These are phyloP conservation scores for Hygrophoropsis aurantiaca DNA, from an alignment of 768 basidiomycete species.

Conservation along the genomic window DNA sequence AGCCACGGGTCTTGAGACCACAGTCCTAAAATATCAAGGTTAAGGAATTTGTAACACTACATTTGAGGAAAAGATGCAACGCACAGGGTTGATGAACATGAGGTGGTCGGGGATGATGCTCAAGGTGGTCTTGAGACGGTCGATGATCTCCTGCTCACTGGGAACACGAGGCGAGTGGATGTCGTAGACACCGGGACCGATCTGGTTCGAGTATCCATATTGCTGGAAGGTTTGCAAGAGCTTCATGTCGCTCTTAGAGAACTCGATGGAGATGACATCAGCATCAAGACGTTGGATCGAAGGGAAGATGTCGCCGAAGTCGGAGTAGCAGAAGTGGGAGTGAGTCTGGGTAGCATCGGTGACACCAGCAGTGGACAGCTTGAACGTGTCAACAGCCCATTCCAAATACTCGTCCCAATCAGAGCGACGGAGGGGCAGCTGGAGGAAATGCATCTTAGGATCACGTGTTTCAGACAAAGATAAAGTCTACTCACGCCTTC, in stretches of 20 bases:
- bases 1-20: constrained; percentile 97
- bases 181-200: constrained; percentile 98
- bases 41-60: constrained; percentile 2
- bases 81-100: constrained; percentile 86
- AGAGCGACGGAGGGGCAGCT: constrained; percentile 91
- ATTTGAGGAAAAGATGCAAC: constrained; percentile 15
- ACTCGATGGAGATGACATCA: constrained; percentile 98
- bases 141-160: constrained; percentile 87
- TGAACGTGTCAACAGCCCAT: constrained; percentile 99
- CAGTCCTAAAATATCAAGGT: constrained; percentile 60
- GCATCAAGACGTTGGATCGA: constrained; percentile 96
- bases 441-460: constrained; percentile 12
- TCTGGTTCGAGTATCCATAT: constrained; percentile 94
- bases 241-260: constrained; percentile 99
- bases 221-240: constrained; percentile 92
- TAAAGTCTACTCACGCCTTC: constrained; percentile 81
- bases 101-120: constrained; percentile 76
- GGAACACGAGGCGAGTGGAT: constrained; percentile 99
- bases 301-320: constrained; percentile 98
- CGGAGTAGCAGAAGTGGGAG: constrained; percentile 99
- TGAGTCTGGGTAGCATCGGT: constrained; percentile 93
- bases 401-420: constrained; percentile 97
- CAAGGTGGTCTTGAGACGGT: constrained; percentile 85
- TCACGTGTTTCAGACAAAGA: not conserved
- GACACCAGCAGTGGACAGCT: constrained; percentile 95